These are phyloP conservation scores for Clonostachys chloroleuca DNA, from an alignment of 2,329 filamentous ascomycete species.

Conservation along the genomic window DNA sequence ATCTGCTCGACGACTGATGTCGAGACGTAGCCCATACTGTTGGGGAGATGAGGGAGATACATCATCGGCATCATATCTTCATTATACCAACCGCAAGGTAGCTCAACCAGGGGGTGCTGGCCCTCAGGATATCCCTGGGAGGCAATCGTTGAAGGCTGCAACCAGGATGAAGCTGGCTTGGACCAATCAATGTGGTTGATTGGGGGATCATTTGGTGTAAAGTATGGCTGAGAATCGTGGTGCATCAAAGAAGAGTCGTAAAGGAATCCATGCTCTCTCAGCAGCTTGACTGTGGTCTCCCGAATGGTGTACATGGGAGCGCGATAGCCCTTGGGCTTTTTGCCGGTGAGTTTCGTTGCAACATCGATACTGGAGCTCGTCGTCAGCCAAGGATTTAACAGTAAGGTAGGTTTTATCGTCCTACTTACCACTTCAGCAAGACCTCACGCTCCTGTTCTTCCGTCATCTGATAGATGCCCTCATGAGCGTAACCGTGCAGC, in stretches of 20 bases:
- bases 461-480: conserved; percentile 35
- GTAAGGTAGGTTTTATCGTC: not conserved
- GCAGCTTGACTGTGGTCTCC: conserved; percentile 35
- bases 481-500: conserved; percentile 44
- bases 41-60: conserved; percentile 37
- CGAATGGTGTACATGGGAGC: conserved; percentile 42
- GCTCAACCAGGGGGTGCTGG: conserved; percentile 28
- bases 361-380: conserved; percentile 22
- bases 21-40: conserved; percentile 54
- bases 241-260: conserved; percentile 38
- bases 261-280: conserved; percentile 36
- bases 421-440: conserved; percentile 23
- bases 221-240: conserved; percentile 40
- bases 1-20: conserved; percentile 52
- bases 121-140: conserved; percentile 3
- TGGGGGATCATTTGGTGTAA: conserved; percentile 28
- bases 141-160: conserved; percentile 29
- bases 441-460: conserved; percentile 39
- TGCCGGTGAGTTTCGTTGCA: conserved; percentile 29
- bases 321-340: conserved; percentile 36
- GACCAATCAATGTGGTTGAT: conserved; percentile 30
- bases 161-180: conserved; percentile 32
- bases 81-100: conserved; percentile 43
- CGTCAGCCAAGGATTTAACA: too few species aligned
- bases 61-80: conserved; percentile 45